Evolutionary conservation across 1,139 yeast genomes (phyloP).

Genomic region (Zhuliangozyma parablackwelliae): DNA sequence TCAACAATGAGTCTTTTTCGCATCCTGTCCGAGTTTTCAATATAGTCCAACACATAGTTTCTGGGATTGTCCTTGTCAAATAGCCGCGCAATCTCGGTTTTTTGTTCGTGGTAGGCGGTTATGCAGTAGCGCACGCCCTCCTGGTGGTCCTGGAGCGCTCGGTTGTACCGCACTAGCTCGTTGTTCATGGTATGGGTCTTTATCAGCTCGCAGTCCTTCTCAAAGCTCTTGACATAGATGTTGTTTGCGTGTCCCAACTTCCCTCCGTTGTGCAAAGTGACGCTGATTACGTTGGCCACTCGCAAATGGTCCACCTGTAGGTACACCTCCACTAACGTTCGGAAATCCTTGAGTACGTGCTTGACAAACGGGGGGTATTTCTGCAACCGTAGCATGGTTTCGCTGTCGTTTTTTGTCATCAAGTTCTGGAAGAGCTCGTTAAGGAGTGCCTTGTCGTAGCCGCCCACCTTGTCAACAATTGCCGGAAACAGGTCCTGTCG

Average conservation of each 20-base stretch:
- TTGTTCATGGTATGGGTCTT: slow-evolving; percentile 39
- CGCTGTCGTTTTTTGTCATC: slow-evolving; percentile 36
- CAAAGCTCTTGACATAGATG: slow-evolving; percentile 34
- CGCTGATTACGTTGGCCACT: slow-evolving; percentile 31
- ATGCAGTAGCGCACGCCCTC: slow-evolving; percentile 55
- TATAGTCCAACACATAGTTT: slow-evolving; percentile 52
- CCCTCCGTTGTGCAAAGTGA: slow-evolving; percentile 38
- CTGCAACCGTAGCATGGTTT: slow-evolving; percentile 24
- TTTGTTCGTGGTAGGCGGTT: slow-evolving; percentile 42
- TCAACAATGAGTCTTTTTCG: slow-evolving; percentile 53
- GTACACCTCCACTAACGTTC: slow-evolving; percentile 16
- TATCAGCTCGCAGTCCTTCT: slow-evolving; percentile 45
- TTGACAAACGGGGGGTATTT: slow-evolving; percentile 28
- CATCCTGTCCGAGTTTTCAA: slow-evolving; percentile 67
- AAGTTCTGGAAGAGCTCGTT: slow-evolving; percentile 30
- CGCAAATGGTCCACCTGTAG: slow-evolving; percentile 20
- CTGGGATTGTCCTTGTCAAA: slow-evolving; percentile 17
- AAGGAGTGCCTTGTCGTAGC: slow-evolving; percentile 15
- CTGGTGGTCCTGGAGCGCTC: slow-evolving; percentile 58
- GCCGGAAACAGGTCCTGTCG: slow-evolving; percentile 22
- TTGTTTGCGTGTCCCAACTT: slow-evolving; percentile 34
- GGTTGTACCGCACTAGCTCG: slow-evolving; percentile 45
- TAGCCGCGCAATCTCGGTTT: slow-evolving; percentile 39
- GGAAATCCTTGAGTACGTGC: slow-evolving; percentile 22
- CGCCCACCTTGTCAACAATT: slow-evolving; percentile 14